phyloP scores from a whole-genome alignment of 306 rosid genomes.

The Echinosophora koreensis region DNA sequence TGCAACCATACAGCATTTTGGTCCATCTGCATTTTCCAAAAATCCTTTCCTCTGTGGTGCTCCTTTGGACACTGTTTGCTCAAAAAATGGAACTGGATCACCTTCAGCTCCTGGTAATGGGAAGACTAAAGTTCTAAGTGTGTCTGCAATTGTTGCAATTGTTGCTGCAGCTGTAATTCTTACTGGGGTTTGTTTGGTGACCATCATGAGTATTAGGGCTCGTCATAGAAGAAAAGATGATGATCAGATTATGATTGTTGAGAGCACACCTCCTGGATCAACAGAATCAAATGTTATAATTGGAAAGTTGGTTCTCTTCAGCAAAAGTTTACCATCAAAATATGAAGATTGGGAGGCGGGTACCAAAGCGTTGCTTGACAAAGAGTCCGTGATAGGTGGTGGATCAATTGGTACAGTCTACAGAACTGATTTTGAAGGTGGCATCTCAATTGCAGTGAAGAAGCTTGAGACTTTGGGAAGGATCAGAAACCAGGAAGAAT shows the following conservation, averaged over 20 bases:
- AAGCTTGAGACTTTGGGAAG: conserved; percentile 95
- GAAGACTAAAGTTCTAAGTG: conserved; percentile 71
- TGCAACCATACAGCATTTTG: conserved; percentile 63
- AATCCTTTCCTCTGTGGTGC: conserved; percentile 90
- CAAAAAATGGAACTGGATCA: conserved; percentile 52
- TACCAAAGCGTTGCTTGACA: conserved; percentile 91
- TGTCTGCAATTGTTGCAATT: conserved; percentile 86
- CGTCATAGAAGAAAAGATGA: conserved; percentile 61
- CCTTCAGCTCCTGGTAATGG: conserved; percentile 53
- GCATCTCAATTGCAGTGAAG: conserved; percentile 92
- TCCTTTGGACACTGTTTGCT: conserved; percentile 80
- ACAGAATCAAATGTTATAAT: conserved; percentile 82
- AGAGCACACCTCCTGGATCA: conserved; percentile 90
- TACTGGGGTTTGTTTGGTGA: conserved; percentile 85
- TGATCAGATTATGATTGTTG: conserved; percentile 67
- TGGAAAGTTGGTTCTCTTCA: conserved; percentile 95
- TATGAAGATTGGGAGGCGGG: conserved; percentile 99
- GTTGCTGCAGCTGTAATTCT: conserved; percentile 94
- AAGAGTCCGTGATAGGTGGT: conserved; percentile 88
- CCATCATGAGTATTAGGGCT: conserved; percentile 78
- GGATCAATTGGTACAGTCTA: conserved; percentile 94
- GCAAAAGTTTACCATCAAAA: conserved; percentile 92
- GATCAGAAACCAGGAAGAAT: conserved; percentile 91
- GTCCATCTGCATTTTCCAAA: conserved; percentile 72
- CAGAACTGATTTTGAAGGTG: conserved; percentile 85